Base-by-base conservation (phyloP, 331 rosid genomes). In the Arachis monticola region DNA sequence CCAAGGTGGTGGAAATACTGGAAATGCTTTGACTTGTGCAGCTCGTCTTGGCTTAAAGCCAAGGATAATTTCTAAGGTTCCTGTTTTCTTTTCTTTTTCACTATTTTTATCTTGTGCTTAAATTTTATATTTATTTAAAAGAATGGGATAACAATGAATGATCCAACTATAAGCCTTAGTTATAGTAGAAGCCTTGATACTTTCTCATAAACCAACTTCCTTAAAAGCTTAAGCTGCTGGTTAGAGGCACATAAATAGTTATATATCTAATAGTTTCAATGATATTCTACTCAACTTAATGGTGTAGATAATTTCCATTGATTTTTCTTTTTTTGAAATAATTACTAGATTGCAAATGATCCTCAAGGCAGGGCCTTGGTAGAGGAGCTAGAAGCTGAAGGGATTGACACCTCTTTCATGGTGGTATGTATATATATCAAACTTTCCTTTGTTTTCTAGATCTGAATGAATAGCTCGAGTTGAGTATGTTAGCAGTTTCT, bases 1-100 rank as follows among this genome's bases (percentile, higher is more conserved):
- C 57, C 87, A 88, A 85, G 97, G 96, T 58, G 99, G 99, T 7
- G 99, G 97, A 63, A 94, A 92, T 58, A 87, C 74, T 0, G 95
- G 92, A 63, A 92, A 94, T 82, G 89, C 97, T 55, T 63, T 94
- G 68, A 88, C 97, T 58, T 87, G 96, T 81, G 93, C 86, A 35
- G 88, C 96, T 51, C 96, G 96, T 62, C 79, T 94, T 87, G 99
- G 97, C 53, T 82, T 94, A 76, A 86, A 53, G 63, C 86, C 93
- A 38, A 88, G 91, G 78, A 77, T 90, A 11, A 87, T 92, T 82
- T 88, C 99, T 55, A 94, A 85, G 96, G 97, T 92, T 91, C 9
- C 48, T 35, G 1, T 35, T 35, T 72, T 55, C 7, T 67, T 71
- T 50, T 32, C 57, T 44, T 31, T 11, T 11, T 65, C 58, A 10